Evolutionary conservation across 331 rosid genomes (phyloP).

Genomic region (Saraca asoca): DNA sequence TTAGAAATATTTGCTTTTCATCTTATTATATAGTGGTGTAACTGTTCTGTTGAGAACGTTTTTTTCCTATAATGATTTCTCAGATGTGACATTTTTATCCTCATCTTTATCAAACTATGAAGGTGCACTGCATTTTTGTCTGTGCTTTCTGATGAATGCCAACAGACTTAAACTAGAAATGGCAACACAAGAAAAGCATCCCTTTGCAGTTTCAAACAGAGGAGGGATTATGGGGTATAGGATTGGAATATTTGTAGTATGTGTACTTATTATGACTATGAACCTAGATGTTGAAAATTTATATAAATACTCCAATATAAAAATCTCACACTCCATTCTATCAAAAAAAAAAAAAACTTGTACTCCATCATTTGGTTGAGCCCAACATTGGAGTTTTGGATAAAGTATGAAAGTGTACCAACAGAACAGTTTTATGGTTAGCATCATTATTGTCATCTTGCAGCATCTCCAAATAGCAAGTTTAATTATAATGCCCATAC

Average conservation of each 20-base stretch:
- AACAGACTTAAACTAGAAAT: too few relatives aligned
- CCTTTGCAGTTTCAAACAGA: too few relatives aligned
- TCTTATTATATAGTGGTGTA: not conserved
- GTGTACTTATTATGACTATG: too few relatives aligned
- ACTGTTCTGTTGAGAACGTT: slow-evolving; percentile 16
- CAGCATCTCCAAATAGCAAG: not conserved
- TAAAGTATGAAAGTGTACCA: too few relatives aligned
- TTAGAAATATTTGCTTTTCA: slow-evolving; percentile 1
- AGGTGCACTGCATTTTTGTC: not conserved
- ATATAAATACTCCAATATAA: too few relatives aligned
- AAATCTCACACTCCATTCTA: too few relatives aligned
- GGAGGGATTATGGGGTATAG: too few relatives aligned
- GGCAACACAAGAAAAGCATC: too few relatives aligned
- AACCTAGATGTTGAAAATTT: too few relatives aligned
- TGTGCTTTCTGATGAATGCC: not conserved
- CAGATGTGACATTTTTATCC: not conserved
- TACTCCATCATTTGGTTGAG: not conserved
- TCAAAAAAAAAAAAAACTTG: too few relatives aligned
- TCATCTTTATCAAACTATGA: not conserved
- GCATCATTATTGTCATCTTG: not conserved
- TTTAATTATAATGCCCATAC: not conserved
- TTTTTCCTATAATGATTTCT: slow-evolving; percentile 17
- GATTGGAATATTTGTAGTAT: too few relatives aligned
- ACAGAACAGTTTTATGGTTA: not conserved
- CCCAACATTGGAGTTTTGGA: not conserved